Conservation (phyloP, 2,329 filamentous ascomycete species). For the Botryotinia convoluta region DNA sequence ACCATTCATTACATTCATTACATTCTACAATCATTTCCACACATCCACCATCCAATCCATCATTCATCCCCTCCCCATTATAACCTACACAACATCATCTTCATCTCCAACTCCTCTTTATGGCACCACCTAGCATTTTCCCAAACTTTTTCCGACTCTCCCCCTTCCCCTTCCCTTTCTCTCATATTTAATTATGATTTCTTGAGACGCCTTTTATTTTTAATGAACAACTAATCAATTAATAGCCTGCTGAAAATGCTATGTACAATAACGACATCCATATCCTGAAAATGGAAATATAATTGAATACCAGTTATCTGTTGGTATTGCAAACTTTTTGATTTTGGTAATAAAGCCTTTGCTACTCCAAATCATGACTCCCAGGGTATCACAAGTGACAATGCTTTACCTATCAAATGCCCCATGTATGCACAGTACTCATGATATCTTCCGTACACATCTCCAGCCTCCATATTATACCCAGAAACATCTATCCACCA, state of each 20-base stretch:
- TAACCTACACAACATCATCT: too few relatives aligned
- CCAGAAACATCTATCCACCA: background rate
- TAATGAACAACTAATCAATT: rapidly evolving
- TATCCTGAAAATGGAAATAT: background rate
- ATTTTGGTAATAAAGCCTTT: background rate
- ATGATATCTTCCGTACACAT: background rate
- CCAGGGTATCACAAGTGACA: background rate
- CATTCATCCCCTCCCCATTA: too few relatives aligned
- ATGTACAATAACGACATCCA: background rate
- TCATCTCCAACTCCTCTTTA: too few relatives aligned
- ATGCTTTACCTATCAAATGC: background rate
- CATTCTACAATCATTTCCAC: too few relatives aligned
- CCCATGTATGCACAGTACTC: background rate
- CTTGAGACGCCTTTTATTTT: rapidly evolving
- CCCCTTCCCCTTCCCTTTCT: too few relatives aligned
- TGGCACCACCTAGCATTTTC: too few relatives aligned
- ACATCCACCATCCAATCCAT: too few relatives aligned
- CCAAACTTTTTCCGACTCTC: too few relatives aligned
- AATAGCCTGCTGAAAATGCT: background rate
- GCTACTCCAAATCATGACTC: background rate
- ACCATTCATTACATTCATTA: too few relatives aligned
- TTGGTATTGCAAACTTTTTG: background rate
- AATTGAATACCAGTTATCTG: background rate
- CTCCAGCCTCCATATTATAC: background rate
- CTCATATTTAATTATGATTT: background rate